A percentile compares a stretch with the other conserved stretches of the same genome.
phyloP scores from a whole-genome alignment of 192 early-diverging fungal genomes.

The Coemansia sp. region DNA sequence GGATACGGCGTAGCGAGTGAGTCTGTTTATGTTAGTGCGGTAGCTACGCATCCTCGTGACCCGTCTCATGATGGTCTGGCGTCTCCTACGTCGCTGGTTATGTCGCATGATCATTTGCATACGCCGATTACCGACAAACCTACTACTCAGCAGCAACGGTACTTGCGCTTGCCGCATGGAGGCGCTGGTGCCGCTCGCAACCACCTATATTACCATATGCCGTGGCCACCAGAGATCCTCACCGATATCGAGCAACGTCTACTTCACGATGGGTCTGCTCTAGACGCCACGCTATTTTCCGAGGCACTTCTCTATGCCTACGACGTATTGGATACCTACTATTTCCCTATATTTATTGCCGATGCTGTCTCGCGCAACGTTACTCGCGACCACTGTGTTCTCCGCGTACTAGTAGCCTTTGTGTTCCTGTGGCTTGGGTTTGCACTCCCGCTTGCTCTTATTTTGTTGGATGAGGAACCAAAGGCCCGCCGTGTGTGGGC shows the following conservation, averaged over 20 bases:
- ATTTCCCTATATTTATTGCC: conserved; percentile 51
- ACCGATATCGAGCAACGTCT: conserved; percentile 54
- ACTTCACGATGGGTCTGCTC: conserved; percentile 44
- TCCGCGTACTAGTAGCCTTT: conserved; percentile 51
- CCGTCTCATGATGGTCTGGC: conserved; percentile 26
- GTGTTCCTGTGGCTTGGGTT: conserved; percentile 50
- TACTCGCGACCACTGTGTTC: conserved; percentile 49
- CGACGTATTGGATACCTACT: conserved; percentile 56
- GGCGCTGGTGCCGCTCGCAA: conserved; percentile 27
- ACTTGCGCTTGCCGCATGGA: conserved; percentile 23
- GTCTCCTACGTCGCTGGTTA: conserved; percentile 44
- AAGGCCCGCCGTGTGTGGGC: conserved; percentile 42
- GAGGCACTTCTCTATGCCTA: conserved; percentile 52
- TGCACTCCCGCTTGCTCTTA: conserved; percentile 48
- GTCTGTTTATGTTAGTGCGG: conserved; percentile 30
- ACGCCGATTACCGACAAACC: conserved; percentile 36
- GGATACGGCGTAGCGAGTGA: conserved; percentile 48
- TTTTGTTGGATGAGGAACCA: conserved; percentile 42
- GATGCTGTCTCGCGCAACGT: conserved; percentile 53
- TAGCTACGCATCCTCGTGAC: not conserved
- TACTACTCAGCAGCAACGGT: not conserved
- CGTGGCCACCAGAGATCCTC: conserved; percentile 56
- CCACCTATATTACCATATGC: conserved; percentile 55
- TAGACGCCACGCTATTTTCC: conserved; percentile 42
- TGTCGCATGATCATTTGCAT: conserved; percentile 44